Evolutionary conservation across 495 filamentous ascomycete species (phyloP), one percentile per base, ranked within the genome.

Genomic region (Penicillium nucicola): DNA sequence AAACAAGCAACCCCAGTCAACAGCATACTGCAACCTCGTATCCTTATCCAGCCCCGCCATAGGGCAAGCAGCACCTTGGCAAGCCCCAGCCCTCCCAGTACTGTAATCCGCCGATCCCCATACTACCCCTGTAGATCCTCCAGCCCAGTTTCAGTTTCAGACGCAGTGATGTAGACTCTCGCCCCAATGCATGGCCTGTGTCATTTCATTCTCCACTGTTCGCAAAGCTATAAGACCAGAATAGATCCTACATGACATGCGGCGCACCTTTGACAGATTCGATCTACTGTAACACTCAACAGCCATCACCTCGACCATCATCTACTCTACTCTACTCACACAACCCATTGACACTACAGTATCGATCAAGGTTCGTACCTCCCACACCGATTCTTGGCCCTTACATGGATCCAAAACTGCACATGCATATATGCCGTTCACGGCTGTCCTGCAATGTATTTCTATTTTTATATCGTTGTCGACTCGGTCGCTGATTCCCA

Each of bases 191-290:
- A 42, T 50, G 45, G 42, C 40, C 30, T 43, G 39, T 42, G 44
- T 44, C 44, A 47, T 38, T 28, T 32, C 30, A 18, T 19, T 18
- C 18, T 25, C 33, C 23, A 38, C 14, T 28, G 7, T 42, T 11
- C 18, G 17, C 36, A 44, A 53, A 56, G 58, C 30, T 62, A 62
- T 59, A 62, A 62, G 52, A 59, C 39, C 18, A 56, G 35, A 39
- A 50, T 46, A 43, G 46, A 28, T 30, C 46, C 45, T 40, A 61
- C 47, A 52, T 36, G 35, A 45, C 46, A 51, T 54, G 40, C 47
- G n/a, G n/a, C n/a, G n/a, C n/a, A n/a, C n/a, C n/a, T n/a, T n/a
- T n/a, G n/a, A n/a, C n/a, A n/a, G n/a, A 15, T 41, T 18, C 33
- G 25, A 14, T 37, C 32, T 37, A 14, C 11, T 44, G 25, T 40